Evolutionary conservation across 139 green algal genomes (phyloP).

Genomic region (Chlorella sp.): DNA sequence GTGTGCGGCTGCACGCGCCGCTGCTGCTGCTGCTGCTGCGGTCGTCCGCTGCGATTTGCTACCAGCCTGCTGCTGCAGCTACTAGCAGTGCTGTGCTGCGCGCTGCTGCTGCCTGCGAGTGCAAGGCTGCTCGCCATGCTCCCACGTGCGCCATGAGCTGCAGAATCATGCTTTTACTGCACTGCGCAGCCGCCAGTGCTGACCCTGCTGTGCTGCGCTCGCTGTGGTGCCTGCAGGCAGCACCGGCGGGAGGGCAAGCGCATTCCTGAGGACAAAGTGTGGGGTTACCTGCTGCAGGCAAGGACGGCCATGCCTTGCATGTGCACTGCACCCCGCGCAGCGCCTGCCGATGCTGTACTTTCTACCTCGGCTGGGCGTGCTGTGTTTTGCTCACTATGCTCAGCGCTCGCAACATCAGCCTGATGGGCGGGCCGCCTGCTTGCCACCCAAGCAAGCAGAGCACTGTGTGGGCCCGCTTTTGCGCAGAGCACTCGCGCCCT

Average conservation of each 20-base stretch:
- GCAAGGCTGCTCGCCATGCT: too few relatives aligned
- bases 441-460: too few relatives aligned
- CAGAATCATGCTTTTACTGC: too few relatives aligned
- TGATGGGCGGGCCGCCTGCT: too few relatives aligned
- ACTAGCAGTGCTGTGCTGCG: conserved; percentile 68
- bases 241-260: neutral
- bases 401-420: too few relatives aligned
- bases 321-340: too few relatives aligned
- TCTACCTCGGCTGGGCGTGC: neutral
- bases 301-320: too few relatives aligned
- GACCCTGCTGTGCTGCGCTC: neutral
- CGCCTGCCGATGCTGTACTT: too few relatives aligned
- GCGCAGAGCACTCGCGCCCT: too few relatives aligned
- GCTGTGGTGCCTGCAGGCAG: neutral
- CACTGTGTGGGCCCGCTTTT: too few relatives aligned
- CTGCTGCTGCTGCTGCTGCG: conserved; percentile 33
- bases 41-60: conserved; percentile 62
- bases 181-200: neutral
- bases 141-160: too few relatives aligned
- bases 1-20: neutral
- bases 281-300: conserved; percentile 5
- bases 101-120: conserved; percentile 51
- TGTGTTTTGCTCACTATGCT: too few relatives aligned
- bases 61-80: conserved; percentile 40
- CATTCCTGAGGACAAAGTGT: conserved; percentile 5